Evolutionary conservation across 1,284 basidiomycete species (phyloP).

Genomic region (Pseudozyma sp.): DNA sequence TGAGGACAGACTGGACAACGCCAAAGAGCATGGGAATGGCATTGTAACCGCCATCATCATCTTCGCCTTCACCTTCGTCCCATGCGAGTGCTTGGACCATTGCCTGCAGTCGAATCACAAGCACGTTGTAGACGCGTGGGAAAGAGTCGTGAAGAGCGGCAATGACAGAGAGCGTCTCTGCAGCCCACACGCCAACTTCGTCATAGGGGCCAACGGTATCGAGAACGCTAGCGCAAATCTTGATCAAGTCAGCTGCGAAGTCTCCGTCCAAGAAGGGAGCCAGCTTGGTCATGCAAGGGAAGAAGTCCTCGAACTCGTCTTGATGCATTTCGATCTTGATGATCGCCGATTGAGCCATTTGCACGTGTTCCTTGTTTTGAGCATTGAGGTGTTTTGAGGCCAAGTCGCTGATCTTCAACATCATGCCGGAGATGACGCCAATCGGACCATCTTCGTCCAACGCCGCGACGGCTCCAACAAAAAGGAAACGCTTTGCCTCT

Average conservation of each 20-base stretch:
- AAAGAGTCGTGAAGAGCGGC: conserved; percentile 1
- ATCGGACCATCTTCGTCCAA: not conserved
- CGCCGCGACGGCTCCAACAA: conserved; percentile 12
- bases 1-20: conserved; percentile 15
- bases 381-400: conserved; percentile 22
- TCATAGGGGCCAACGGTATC: not conserved
- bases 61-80: not conserved
- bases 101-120: conserved; percentile 1
- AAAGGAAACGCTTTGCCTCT: conserved; percentile 20
- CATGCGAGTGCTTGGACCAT: conserved; percentile 6
- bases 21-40: conserved; percentile 9
- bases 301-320: not conserved
- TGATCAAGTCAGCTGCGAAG: conserved; percentile 3
- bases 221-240: conserved; percentile 5
- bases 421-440: not conserved
- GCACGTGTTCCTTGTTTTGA: conserved; percentile 14
- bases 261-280: conserved; percentile 22
- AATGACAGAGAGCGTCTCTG: conserved; percentile 13
- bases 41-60: not conserved
- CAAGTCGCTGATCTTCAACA: conserved; percentile 19
- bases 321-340: not conserved
- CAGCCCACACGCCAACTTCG: conserved; percentile 8
- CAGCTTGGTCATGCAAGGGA: conserved; percentile 14
- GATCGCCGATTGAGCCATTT: conserved; percentile 13
- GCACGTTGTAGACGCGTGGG: conserved; percentile 2